Percentiles rank a stretch among this genome's conserved stretches.
Conservation (phyloP, 2,329 filamentous ascomycete species). For the Hypoxylon sp. region DNA sequence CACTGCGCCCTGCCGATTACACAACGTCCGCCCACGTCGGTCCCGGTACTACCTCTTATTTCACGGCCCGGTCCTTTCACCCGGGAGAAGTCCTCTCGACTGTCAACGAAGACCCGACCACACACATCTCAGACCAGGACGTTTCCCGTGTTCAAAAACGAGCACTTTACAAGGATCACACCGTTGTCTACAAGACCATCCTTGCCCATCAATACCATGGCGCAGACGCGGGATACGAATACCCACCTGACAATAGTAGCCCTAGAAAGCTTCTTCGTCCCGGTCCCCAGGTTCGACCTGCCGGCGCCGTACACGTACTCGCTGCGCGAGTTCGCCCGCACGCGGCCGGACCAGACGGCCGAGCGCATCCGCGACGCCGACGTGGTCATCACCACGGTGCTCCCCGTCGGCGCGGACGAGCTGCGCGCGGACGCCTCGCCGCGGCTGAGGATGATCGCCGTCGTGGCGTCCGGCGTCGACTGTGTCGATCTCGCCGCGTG, state of each 20-base stretch:
- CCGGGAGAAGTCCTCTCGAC: neutral
- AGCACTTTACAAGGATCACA: neutral
- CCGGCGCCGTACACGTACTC: conserved; percentile 47
- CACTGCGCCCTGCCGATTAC: conserved; percentile 29
- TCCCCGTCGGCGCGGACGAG: conserved; percentile 44
- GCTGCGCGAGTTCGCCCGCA: conserved; percentile 42
- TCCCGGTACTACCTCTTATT: conserved; percentile 18
- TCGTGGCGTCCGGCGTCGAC: conserved; percentile 51
- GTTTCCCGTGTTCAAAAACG: neutral
- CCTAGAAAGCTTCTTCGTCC: conserved; percentile 47
- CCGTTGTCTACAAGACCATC: neutral
- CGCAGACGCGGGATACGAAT: conserved; percentile 9
- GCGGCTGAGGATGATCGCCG: conserved; percentile 46
- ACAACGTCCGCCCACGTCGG: conserved; percentile 20
- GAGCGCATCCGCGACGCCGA: conserved; percentile 48
- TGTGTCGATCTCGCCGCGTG: conserved; percentile 49
- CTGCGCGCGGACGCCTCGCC: conserved; percentile 42
- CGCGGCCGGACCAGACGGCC: conserved; percentile 40
- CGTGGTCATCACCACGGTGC: conserved; percentile 48
- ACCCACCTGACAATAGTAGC: conserved; percentile 48
- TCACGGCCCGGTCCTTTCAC: conserved; percentile 8
- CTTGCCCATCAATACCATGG: conserved; percentile 19
- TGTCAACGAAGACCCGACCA: no score
- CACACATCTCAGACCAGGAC: neutral
- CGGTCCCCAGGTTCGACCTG: conserved; percentile 40